phyloP scores from a whole-genome alignment of 768 basidiomycete species.

The Pisolithus marmoratus region DNA sequence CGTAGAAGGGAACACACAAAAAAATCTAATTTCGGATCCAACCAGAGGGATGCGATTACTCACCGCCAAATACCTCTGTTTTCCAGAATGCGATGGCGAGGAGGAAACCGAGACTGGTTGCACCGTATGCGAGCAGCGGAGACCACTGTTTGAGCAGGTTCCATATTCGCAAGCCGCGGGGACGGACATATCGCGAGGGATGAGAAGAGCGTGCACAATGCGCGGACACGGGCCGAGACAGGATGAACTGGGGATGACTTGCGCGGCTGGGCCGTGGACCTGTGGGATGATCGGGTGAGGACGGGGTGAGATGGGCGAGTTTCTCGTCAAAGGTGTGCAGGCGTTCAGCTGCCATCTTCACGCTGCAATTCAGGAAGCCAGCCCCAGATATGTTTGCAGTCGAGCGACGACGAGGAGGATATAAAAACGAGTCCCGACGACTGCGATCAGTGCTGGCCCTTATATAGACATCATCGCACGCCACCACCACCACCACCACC shows the following conservation, averaged over 20 bases:
- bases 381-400: neutral
- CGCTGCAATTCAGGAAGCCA: neutral
- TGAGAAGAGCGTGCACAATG: constrained; percentile 9
- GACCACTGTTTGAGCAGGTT: constrained; percentile 68
- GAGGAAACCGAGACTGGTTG: constrained; percentile 73
- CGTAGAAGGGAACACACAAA: neutral
- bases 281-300: constrained; percentile 10
- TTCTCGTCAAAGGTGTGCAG: constrained; percentile 16
- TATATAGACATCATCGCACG: no score
- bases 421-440: no score
- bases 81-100: constrained; percentile 81
- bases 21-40: neutral
- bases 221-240: constrained; percentile 15
- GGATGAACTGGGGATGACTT: constrained; percentile 12
- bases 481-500: no score
- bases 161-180: constrained; percentile 47
- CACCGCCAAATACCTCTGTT: constrained; percentile 76
- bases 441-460: no score
- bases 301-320: neutral
- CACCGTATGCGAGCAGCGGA: constrained; percentile 69
- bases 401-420: no score
- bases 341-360: neutral
- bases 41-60: constrained; percentile 24
- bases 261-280: constrained; percentile 11
- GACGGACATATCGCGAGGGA: constrained; percentile 35